These are phyloP conservation scores for Polysphondylium violaceum DNA, from an alignment of 78 protist species.

Conservation along the genomic window DNA sequence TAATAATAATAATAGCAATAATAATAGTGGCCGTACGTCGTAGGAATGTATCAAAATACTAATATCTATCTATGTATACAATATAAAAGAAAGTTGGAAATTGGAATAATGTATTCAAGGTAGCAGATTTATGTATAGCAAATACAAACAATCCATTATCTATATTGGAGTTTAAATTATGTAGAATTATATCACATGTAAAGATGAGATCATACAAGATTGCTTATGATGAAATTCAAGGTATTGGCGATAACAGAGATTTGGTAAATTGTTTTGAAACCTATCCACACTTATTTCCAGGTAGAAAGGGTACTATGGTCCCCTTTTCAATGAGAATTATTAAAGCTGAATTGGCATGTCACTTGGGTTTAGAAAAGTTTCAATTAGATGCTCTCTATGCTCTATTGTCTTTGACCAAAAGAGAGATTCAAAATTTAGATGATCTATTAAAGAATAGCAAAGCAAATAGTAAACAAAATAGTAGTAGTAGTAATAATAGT, in stretches of 20 bases:
- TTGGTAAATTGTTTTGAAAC: conserved; percentile 41
- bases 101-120: conserved; percentile 75
- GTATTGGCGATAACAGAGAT: conserved; percentile 44
- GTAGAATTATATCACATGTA: conserved; percentile 60
- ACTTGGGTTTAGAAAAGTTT: conserved; percentile 38
- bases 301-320: conserved; percentile 46
- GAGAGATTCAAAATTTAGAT: conserved; percentile 12
- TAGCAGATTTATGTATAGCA: conserved; percentile 73
- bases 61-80: neutral
- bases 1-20: neutral
- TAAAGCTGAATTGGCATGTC: conserved; percentile 54
- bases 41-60: neutral
- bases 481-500: neutral
- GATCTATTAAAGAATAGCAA: neutral
- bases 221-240: conserved; percentile 64
- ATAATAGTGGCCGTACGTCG: neutral
- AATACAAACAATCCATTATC: conserved; percentile 54
- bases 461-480: neutral
- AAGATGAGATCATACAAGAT: conserved; percentile 52
- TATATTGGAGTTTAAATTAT: conserved; percentile 61
- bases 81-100: conserved; percentile 45
- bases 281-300: conserved; percentile 40
- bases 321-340: conserved; percentile 59
- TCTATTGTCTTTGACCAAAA: conserved; percentile 4
- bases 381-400: conserved; percentile 66